These are phyloP conservation scores for Endothia cerciana DNA, from an alignment of 2,329 filamentous ascomycete species.

Conservation along the genomic window DNA sequence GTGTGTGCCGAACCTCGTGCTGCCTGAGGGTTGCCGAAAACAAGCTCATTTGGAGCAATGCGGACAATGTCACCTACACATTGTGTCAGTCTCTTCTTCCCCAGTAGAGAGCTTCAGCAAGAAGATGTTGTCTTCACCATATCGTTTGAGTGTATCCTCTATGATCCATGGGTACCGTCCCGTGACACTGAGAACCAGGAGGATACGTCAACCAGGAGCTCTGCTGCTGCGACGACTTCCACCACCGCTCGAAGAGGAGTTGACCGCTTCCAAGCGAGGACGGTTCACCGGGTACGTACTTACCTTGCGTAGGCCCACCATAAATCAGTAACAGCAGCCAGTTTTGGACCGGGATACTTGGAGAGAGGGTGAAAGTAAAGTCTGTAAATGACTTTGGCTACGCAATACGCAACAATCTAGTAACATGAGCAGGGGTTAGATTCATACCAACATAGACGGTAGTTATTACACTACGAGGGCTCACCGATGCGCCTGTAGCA, in stretches of 20 bases:
- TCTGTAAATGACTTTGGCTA: too few species aligned
- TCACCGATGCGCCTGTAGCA: too few species aligned
- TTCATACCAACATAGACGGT: too few species aligned
- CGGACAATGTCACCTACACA: conserved; percentile 16
- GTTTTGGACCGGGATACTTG: conserved; percentile 13
- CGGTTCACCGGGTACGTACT: neutral
- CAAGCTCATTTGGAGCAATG: conserved; percentile 19
- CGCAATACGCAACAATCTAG: too few species aligned
- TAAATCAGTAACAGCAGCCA: conserved; percentile 8
- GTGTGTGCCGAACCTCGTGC: neutral
- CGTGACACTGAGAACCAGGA: neutral
- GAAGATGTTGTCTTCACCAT: conserved; percentile 6
- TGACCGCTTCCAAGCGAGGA: too few species aligned
- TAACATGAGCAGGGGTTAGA: too few species aligned
- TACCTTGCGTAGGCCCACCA: conserved; percentile 15
- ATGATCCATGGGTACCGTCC: conserved; percentile 12
- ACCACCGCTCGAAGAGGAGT: too few species aligned
- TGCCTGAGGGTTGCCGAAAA: conserved; percentile 7
- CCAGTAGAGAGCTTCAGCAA: neutral
- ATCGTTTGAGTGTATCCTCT: neutral
- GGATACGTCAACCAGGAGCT: neutral
- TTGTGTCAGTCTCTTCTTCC: neutral
- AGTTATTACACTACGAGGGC: too few species aligned
- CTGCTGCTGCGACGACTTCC: neutral
- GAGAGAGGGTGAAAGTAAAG: conserved; percentile 11